These are phyloP conservation scores for Eleusine indica DNA, from an alignment of 176 grass and related monocot genomes.

Conservation along the genomic window DNA sequence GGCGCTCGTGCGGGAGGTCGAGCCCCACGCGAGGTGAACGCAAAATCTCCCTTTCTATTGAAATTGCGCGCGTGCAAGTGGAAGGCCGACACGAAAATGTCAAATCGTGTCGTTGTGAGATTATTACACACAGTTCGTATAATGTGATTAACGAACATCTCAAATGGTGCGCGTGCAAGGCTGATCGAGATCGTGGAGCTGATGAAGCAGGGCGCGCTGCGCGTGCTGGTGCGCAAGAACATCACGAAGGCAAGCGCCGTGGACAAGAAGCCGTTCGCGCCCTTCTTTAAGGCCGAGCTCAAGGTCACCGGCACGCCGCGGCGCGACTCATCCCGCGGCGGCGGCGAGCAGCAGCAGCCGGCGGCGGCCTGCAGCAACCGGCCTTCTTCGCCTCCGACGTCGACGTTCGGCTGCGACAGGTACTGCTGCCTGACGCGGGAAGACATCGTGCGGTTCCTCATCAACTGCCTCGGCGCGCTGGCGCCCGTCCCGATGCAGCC, in stretches of 20 bases:
- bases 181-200: constrained; percentile 65
- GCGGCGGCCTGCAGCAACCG: not conserved
- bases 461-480: constrained; percentile 65
- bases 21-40: constrained; percentile 45
- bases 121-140: too few relatives aligned
- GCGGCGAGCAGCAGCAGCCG: not conserved
- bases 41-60: not conserved
- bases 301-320: constrained; percentile 47
- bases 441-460: constrained; percentile 68
- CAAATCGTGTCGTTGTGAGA: not conserved
- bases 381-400: not conserved
- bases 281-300: constrained; percentile 42
- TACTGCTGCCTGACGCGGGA: constrained; percentile 64
- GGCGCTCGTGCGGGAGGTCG: constrained; percentile 51
- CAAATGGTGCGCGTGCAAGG: constrained; percentile 30
- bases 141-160: not conserved
- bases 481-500: constrained; percentile 59
- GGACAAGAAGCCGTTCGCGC: constrained; percentile 55
- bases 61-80: not conserved
- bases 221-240: constrained; percentile 55
- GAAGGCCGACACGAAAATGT: not conserved
- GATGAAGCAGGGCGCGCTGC: constrained; percentile 59
- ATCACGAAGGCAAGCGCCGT: constrained; percentile 32
- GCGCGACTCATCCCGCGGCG: not conserved
- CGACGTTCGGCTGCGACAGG: constrained; percentile 40